Conservation (phyloP, 768 basidiomycete species). For the Tephrocybe sp. region DNA sequence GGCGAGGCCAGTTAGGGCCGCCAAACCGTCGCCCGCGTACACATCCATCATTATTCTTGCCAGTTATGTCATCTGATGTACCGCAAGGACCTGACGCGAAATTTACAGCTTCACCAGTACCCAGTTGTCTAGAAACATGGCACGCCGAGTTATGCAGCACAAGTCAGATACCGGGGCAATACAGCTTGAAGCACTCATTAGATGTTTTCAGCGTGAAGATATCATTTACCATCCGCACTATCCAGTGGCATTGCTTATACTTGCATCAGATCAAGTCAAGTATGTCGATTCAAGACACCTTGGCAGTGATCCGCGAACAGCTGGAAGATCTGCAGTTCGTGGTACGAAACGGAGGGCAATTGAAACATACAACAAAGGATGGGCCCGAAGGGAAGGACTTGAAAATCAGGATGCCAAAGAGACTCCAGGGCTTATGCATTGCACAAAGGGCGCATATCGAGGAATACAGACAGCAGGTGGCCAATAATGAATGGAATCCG, state of each 20-base stretch:
- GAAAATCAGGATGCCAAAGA: no score
- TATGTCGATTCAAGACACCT: neutral
- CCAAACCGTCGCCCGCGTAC: neutral
- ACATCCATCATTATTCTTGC: neutral
- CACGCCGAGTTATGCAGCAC: neutral
- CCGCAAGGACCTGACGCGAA: neutral
- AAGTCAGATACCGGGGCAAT: constrained; percentile 1
- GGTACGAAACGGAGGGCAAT: neutral
- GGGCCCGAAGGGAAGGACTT: no score
- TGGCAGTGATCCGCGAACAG: neutral
- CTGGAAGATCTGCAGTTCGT: neutral
- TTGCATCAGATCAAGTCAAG: neutral
- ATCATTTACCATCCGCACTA: neutral
- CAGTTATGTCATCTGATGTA: no score
- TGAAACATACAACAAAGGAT: no score
- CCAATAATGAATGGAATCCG: neutral
- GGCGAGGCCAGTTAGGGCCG: neutral
- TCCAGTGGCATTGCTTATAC: neutral
- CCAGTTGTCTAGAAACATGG: neutral
- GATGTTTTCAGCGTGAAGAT: constrained; percentile 4
- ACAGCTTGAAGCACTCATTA: neutral
- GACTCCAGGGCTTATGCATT: no score
- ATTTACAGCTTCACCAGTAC: neutral
- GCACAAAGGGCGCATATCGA: no score
- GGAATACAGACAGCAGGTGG: neutral